These are phyloP conservation scores for Penicillium sp. DNA, from an alignment of 2,329 filamentous ascomycete genomes.

Conservation along the genomic window DNA sequence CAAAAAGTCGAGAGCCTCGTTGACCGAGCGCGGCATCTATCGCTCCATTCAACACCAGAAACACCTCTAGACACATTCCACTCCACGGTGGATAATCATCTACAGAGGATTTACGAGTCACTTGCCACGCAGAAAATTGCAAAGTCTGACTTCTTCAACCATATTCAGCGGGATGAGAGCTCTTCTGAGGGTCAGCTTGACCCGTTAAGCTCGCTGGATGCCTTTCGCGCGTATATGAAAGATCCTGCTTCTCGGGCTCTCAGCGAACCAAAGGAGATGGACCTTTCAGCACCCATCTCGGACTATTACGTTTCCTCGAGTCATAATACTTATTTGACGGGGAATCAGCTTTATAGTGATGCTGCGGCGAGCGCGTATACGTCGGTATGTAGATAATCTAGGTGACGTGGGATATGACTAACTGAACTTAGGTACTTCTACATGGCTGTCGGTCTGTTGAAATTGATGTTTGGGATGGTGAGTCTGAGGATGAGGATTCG, in stretches of 20 bases:
- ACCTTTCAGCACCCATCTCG: conserved; percentile 68
- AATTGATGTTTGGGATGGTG: conserved; percentile 91
- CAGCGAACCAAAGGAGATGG: conserved; percentile 48
- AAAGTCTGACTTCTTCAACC: conserved; percentile 23
- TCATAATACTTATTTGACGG: conserved; percentile 89
- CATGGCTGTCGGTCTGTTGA: conserved; percentile 86
- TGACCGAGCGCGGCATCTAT: conserved; percentile 18
- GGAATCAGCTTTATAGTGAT: conserved; percentile 78
- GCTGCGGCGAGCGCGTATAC: conserved; percentile 78
- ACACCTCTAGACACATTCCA: conserved; percentile 27
- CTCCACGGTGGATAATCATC: conserved; percentile 31
- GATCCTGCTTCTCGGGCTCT: conserved; percentile 46
- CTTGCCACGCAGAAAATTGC: conserved; percentile 18
- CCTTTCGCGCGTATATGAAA: conserved; percentile 51
- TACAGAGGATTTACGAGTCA: conserved; percentile 37
- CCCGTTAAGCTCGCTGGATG: conserved; percentile 37
- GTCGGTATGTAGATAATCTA: conserved; percentile 54
- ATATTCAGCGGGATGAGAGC: conserved; percentile 21
- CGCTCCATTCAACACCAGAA: conserved; percentile 8
- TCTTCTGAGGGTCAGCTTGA: conserved; percentile 1
- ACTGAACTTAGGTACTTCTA: conserved; percentile 61
- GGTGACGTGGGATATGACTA: neutral
- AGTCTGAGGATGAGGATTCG: conserved; percentile 41
- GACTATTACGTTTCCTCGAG: conserved; percentile 95
- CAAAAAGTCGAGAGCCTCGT: conserved; percentile 20